Conservation (phyloP, 805 yeast species). For the Saturnispora gosingensis region DNA sequence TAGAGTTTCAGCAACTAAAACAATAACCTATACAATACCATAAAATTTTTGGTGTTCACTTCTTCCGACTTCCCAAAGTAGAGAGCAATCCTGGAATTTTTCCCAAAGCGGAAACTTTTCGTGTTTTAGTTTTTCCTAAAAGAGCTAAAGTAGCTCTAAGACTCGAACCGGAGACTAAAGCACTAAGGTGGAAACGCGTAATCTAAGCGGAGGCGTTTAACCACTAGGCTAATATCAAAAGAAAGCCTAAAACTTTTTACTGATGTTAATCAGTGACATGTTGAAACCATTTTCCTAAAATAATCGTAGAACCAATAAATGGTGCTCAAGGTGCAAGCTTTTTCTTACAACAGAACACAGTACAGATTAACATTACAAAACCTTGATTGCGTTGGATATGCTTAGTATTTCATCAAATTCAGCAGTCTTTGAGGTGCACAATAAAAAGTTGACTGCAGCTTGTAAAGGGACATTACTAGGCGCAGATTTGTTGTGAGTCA, state of each 20-base stretch:
- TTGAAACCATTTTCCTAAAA: too few relatives aligned
- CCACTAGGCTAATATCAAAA: not conserved
- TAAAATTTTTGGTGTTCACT: not conserved
- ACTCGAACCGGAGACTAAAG: not conserved
- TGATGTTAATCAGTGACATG: too few relatives aligned
- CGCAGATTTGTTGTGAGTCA: too few relatives aligned
- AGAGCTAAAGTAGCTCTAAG: not conserved
- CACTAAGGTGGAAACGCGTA: not conserved
- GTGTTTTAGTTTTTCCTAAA: conserved; percentile 2
- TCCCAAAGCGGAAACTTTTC: not conserved
- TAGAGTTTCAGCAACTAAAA: not conserved
- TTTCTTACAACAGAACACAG: too few relatives aligned
- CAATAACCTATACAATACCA: not conserved
- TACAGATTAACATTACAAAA: too few relatives aligned
- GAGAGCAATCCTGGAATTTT: not conserved
- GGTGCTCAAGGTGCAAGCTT: too few relatives aligned
- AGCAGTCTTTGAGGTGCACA: too few relatives aligned
- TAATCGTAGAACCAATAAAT: too few relatives aligned
- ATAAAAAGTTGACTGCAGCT: too few relatives aligned
- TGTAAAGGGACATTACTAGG: too few relatives aligned
- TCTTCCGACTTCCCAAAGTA: not conserved
- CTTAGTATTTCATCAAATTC: too few relatives aligned
- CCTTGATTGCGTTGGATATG: not conserved
- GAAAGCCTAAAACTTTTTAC: not conserved
- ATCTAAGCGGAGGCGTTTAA: not conserved